Base-by-base conservation (phyloP, 1,284 basidiomycete species). In the Schizopora paradoxa region DNA sequence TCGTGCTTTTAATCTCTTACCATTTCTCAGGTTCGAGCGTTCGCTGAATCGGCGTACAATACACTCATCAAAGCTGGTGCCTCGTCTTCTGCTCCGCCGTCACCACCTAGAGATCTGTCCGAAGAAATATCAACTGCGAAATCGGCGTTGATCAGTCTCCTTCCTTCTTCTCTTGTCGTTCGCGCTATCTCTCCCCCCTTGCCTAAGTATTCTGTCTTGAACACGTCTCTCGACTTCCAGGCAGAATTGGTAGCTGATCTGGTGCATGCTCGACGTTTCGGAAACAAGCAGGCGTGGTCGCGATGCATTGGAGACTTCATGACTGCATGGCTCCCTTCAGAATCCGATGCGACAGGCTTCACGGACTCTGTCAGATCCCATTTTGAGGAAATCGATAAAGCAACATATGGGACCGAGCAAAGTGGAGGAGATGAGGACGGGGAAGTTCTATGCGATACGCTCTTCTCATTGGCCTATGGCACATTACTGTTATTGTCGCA, bases 381-480 rank as follows among this genome's bases (percentile, higher is more conserved):
- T 56, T 92, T 91, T 66, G 65, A 81, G 50, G 81, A 82, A 42
- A 77, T 91, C 48, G 90, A 95, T 65, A 72, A 86, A 78, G 79
- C 73, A 11, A 83, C 80, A 56, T 58, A 76, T 58, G 67, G 70
- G 28, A 59, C 63, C 52, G 55, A 64, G 46, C 50, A 64, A 41
- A 58, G 57, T 48, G 65, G 70, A 52, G 64, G 79, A 56, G 75
- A 77, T 28, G 85, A 85, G 54, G 91, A 90, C 59, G 87, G 82
- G 46, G 91, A 94, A 64, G 66, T 95, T 41, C 73, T 98, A 38
- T 95, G 92, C 65, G 85, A 98, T 62, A 93, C 86, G 0, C 78
- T 93, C 45, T 99, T 99, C 73, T 97, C 93, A 26, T 77, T 99
- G 49, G 96, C 95, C 13, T 99, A 99, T 64, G 95, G 95, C 58